Evolutionary conservation across 148 eudicot species (phyloP), one percentile per base, ranked within the genome.

Genomic region (Rhododendron mucronatum): DNA sequence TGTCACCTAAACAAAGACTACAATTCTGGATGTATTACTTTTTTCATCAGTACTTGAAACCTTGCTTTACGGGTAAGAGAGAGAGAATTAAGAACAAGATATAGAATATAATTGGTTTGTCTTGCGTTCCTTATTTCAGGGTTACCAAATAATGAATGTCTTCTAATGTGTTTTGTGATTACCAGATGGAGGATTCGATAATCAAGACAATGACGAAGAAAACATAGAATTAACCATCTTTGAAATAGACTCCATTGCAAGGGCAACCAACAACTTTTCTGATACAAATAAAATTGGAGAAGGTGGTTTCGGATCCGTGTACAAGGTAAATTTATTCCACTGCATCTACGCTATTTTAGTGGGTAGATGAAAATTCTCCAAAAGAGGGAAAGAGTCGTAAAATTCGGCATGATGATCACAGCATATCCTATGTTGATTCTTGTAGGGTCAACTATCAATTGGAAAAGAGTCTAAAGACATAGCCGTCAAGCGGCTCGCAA

Each of bases 401-500:
- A 21, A 48, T 77, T 77, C 20, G 15, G 50, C 50, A 39, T 77
- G 50, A 77, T 20, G 20, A 39, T 39, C 44, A 5, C 3, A 28
- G 61, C 20, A 33, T n/a, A 44, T 45, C 41, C 10, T 55, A 2
- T 67, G 48, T 39, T 61, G 35, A 44, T 20, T 67, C 13, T 39
- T 26, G 28, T 47, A 83, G 85, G 78, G 85, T 41, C 18, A 9
- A 0, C 85, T 61, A 23, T 28, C 77, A 30, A 83, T 37, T 12
- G 77, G 78, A 65, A 59, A 65, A 33, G 85, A 20, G 7, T 59
- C 65, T 18, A 59, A 59, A 59, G 65, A 83, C 5, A 67, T 45
- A 61, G 85, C 85, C 10, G 85, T 67, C 55, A 83, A 83, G 33
- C 48, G 57, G 8, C 77, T 63, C 57, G 21, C 85, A 39, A 44